A percentile compares a stretch with the other conserved stretches of the same genome.
Evolutionary conservation across 192 early-diverging fungal species (phyloP).

Genomic region (Coemansia sp.): DNA sequence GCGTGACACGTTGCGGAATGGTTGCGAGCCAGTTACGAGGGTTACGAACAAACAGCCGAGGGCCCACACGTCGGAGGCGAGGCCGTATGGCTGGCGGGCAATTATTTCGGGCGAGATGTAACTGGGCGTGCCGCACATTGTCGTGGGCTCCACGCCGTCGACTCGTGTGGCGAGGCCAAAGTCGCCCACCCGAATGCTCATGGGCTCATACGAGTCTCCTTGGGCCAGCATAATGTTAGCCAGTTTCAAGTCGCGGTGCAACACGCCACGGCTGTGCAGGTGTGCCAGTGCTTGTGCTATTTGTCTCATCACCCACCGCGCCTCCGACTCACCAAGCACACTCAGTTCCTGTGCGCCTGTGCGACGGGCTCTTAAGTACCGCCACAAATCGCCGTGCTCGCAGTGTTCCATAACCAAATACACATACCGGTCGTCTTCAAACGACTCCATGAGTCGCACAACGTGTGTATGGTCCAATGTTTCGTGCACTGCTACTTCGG

Average conservation of each 20-base stretch:
- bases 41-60: slow-evolving; percentile 75
- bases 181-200: slow-evolving; percentile 69
- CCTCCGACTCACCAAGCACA: slow-evolving; percentile 60
- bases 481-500: slow-evolving; percentile 70
- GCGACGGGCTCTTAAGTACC: slow-evolving; percentile 35
- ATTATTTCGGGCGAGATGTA: slow-evolving; percentile 81
- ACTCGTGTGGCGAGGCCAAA: slow-evolving; percentile 66
- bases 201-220: neutral
- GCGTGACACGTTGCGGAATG: slow-evolving; percentile 57
- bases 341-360: slow-evolving; percentile 5
- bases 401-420: slow-evolving; percentile 78
- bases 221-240: slow-evolving; percentile 67
- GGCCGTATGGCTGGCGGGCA: slow-evolving; percentile 67
- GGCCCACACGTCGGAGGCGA: slow-evolving; percentile 74
- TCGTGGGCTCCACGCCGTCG: slow-evolving; percentile 62
- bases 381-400: slow-evolving; percentile 43
- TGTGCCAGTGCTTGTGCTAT: slow-evolving; percentile 61
- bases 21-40: slow-evolving; percentile 67
- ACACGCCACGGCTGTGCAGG: slow-evolving; percentile 63
- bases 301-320: slow-evolving; percentile 56
- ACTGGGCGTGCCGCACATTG: slow-evolving; percentile 77
- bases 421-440: slow-evolving; percentile 65
- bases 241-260: slow-evolving; percentile 78
- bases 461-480: slow-evolving; percentile 58
- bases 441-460: slow-evolving; percentile 63